Percentiles rank a stretch among this genome's conserved stretches.
These are phyloP conservation scores for Dryas drummondii DNA, from an alignment of 306 rosid species.

Conservation along the genomic window DNA sequence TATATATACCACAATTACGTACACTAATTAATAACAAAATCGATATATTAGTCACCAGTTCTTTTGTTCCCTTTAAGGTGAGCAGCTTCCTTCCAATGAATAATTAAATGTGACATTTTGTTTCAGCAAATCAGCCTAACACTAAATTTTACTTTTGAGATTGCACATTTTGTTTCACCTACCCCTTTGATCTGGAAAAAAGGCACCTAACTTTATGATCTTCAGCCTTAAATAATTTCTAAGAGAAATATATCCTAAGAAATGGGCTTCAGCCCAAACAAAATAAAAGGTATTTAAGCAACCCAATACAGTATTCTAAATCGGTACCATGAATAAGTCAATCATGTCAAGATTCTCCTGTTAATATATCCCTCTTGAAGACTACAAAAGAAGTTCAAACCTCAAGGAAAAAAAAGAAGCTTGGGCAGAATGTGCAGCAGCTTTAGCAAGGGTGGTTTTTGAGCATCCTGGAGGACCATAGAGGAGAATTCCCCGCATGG, in stretches of 20 bases:
- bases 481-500: constrained; percentile 86
- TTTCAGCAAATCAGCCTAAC: too few relatives aligned
- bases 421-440: constrained; percentile 89
- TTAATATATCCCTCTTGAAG: neutral
- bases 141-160: too few relatives aligned
- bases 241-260: neutral
- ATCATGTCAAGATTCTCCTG: neutral
- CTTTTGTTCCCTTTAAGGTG: too few relatives aligned
- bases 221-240: neutral
- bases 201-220: too few relatives aligned
- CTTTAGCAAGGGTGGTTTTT: constrained; percentile 95
- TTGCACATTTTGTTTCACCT: too few relatives aligned
- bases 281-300: neutral
- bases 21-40: too few relatives aligned
- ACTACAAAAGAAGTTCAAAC: constrained; percentile 36
- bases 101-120: neutral
- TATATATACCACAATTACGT: too few relatives aligned
- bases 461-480: constrained; percentile 99
- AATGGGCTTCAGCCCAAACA: neutral
- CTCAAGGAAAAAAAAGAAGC: constrained; percentile 92
- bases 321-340: neutral
- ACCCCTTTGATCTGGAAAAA: too few relatives aligned
- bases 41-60: too few relatives aligned
- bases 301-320: neutral
- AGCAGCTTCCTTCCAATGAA: neutral